Conservation (phyloP, 2,329 filamentous ascomycete genomes). For the Orbilia oligospora region DNA sequence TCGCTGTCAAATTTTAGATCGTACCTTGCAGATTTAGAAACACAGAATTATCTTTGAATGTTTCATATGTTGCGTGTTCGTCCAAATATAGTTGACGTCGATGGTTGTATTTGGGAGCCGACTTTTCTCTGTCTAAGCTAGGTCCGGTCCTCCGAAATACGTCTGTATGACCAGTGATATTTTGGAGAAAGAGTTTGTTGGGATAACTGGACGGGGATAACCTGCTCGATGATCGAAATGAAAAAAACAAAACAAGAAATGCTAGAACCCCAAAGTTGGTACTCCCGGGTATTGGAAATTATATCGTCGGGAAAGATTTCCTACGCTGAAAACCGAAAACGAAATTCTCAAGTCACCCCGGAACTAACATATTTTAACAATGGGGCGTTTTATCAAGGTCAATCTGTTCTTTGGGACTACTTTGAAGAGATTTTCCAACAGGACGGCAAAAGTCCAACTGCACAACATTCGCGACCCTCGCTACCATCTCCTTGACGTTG, state of each 20-base stretch:
- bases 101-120: background rate
- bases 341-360: background rate
- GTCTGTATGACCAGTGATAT: background rate
- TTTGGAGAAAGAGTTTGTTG: constrained; percentile 7
- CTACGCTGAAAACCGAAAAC: background rate
- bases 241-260: background rate
- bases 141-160: background rate
- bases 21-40: constrained; percentile 51
- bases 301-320: constrained; percentile 28
- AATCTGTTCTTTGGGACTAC: constrained; percentile 30
- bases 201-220: background rate
- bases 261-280: background rate
- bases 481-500: constrained; percentile 32
- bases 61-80: constrained; percentile 24
- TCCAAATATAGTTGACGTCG: constrained; percentile 26
- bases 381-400: constrained; percentile 24
- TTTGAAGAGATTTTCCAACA: constrained; percentile 31
- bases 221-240: background rate
- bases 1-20: constrained; percentile 2
- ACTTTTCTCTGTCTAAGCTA: background rate
- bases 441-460: constrained; percentile 23
- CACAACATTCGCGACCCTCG: constrained; percentile 27
- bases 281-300: constrained; percentile 1
- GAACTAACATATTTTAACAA: constrained; percentile 20
- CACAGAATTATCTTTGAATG: constrained; percentile 24